Percentiles rank a stretch among this genome's conserved stretches.
Evolutionary conservation across 306 rosid species (phyloP).

Genomic region (Cucumis hystrix): DNA sequence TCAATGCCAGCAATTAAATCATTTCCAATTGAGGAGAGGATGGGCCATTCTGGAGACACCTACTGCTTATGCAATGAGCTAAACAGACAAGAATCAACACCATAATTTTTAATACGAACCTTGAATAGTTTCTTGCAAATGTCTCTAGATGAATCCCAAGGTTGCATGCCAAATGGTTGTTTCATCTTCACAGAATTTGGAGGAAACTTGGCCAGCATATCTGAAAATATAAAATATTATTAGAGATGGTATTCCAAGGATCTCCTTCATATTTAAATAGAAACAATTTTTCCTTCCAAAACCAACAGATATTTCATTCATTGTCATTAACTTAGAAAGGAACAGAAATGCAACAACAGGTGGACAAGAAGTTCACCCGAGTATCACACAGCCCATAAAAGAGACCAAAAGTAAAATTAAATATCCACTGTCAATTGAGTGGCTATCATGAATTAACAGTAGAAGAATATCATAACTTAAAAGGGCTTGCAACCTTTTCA

Average conservation of each 20-base stretch:
- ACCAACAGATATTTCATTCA: background rate
- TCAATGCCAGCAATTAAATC: background rate
- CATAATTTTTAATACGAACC: constrained; percentile 27
- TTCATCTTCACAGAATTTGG: constrained; percentile 80
- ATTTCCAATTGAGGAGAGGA: background rate
- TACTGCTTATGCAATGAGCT: background rate
- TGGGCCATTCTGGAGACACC: background rate
- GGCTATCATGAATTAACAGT: background rate
- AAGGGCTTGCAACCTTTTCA: background rate
- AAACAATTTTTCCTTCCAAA: background rate
- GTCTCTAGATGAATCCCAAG: constrained; percentile 83
- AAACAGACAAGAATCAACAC: background rate
- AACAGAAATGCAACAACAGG: background rate
- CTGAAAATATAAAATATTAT: constrained; percentile 29
- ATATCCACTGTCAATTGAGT: background rate
- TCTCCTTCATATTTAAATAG: constrained; percentile 4
- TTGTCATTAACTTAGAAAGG: background rate
- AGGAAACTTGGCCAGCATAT: constrained; percentile 67
- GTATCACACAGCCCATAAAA: background rate
- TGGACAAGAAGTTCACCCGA: background rate
- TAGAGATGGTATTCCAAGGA: constrained; percentile 9
- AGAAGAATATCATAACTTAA: background rate
- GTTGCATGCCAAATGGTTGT: constrained; percentile 69
- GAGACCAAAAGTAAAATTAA: background rate
- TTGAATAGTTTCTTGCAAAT: constrained; percentile 77